A percentile compares a stretch with the other conserved stretches of the same genome.
phyloP scores from a whole-genome alignment of 2,329 filamentous ascomycete genomes.

The Ceratocystis variospora region DNA sequence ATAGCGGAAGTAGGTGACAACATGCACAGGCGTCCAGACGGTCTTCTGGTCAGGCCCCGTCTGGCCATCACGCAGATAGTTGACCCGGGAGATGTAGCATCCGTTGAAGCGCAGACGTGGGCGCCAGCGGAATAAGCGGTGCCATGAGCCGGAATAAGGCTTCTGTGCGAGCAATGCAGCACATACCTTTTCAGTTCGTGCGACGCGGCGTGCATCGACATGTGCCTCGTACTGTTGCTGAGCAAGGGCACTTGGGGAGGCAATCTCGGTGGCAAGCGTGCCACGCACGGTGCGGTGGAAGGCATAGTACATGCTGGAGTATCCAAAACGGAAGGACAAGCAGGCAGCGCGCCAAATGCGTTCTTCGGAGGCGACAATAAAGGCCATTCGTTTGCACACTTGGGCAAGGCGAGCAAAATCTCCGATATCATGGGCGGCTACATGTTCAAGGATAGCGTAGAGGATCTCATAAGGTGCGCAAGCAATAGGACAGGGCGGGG shows the following conservation, averaged over 20 bases:
- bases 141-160: slow-evolving; percentile 41
- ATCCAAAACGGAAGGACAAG: slow-evolving; percentile 58
- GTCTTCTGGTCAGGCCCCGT: slow-evolving; percentile 54
- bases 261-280: background rate
- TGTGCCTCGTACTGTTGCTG: slow-evolving; percentile 26
- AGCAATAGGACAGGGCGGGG: slow-evolving; percentile 69
- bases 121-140: slow-evolving; percentile 62
- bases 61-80: slow-evolving; percentile 77
- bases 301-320: slow-evolving; percentile 68
- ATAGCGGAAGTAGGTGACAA: slow-evolving; percentile 97
- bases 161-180: slow-evolving; percentile 28
- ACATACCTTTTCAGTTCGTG: slow-evolving; percentile 18
- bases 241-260: slow-evolving; percentile 5
- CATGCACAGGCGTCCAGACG: slow-evolving; percentile 75
- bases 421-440: slow-evolving; percentile 62
- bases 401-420: slow-evolving; percentile 61
- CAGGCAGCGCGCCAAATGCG: slow-evolving; percentile 72
- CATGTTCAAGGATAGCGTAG: slow-evolving; percentile 58
- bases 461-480: slow-evolving; percentile 72
- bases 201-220: slow-evolving; percentile 20
- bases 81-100: slow-evolving; percentile 91
- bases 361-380: slow-evolving; percentile 70
- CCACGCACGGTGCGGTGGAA: slow-evolving; percentile 46
- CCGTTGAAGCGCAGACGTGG: slow-evolving; percentile 89
- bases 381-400: slow-evolving; percentile 80